Conservation (phyloP, 495 filamentous ascomycete genomes). For the Parachaetomium inaequale region DNA sequence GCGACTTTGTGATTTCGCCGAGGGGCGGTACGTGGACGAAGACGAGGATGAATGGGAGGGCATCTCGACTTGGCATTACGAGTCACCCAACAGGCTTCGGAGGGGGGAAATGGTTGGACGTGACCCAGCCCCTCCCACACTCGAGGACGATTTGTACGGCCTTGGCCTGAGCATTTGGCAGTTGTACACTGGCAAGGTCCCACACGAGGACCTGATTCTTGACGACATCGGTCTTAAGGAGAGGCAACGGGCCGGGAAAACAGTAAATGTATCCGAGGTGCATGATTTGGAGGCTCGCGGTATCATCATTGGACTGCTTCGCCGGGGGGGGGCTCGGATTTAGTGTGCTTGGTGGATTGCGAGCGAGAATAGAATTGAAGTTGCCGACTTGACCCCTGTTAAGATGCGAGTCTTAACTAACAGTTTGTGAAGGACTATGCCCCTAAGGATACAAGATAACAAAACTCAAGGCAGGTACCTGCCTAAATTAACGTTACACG, state of each 20-base stretch:
- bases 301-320: constrained; percentile 6
- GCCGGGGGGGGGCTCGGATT: constrained; percentile 12
- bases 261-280: not conserved
- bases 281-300: constrained; percentile 12
- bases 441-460: too few species aligned
- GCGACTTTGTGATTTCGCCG: constrained; percentile 10
- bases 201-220: not conserved
- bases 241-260: constrained; percentile 2
- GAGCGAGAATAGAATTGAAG: too few species aligned
- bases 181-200: constrained; percentile 15
- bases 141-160: constrained; percentile 17
- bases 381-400: too few species aligned
- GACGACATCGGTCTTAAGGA: constrained; percentile 6
- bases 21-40: constrained; percentile 12
- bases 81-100: constrained; percentile 14
- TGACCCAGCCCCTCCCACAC: constrained; percentile 5
- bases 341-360: constrained; percentile 1
- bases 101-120: not conserved
- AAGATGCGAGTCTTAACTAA: too few species aligned
- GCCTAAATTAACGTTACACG: too few species aligned
- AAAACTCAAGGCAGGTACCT: too few species aligned
- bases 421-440: too few species aligned
- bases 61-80: constrained; percentile 5
- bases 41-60: constrained; percentile 7
- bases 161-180: constrained; percentile 17